Percentiles rank a stretch among this genome's conserved stretches.
These are phyloP conservation scores for Fusarium sp. DNA, from an alignment of 2,329 filamentous ascomycete genomes.

Conservation along the genomic window DNA sequence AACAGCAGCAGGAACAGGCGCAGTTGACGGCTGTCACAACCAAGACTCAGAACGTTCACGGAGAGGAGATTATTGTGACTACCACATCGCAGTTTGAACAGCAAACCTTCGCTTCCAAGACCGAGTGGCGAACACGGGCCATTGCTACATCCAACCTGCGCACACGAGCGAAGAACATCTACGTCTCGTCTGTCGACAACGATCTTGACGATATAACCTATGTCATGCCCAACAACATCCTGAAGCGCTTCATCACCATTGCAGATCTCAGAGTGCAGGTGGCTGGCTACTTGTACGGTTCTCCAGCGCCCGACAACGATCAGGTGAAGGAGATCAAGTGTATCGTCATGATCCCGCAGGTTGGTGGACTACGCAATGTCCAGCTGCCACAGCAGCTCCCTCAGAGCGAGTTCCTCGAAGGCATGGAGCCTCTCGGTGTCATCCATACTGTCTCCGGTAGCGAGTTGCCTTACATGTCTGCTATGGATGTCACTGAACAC, in stretches of 20 bases:
- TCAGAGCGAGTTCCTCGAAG: slow-evolving; percentile 88
- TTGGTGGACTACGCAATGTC: slow-evolving; percentile 91
- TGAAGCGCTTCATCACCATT: slow-evolving; percentile 98
- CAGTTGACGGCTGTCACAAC: slow-evolving; percentile 97
- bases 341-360: slow-evolving; percentile 97
- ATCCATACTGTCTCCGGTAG: slow-evolving; percentile 97
- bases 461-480: slow-evolving; percentile 96
- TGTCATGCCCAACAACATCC: slow-evolving; percentile 98
- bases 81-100: slow-evolving; percentile 98
- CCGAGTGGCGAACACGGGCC: slow-evolving; percentile 95
- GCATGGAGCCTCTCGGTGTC: slow-evolving; percentile 89
- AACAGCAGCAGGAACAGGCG: slow-evolving; percentile 96
- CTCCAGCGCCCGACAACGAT: slow-evolving; percentile 91
- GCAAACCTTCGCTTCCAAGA: slow-evolving; percentile 97
- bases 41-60: slow-evolving; percentile 96
- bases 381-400: slow-evolving; percentile 91
- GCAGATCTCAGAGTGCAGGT: slow-evolving; percentile 96
- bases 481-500: slow-evolving; percentile 93
- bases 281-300: slow-evolving; percentile 93
- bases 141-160: slow-evolving; percentile 96
- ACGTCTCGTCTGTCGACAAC: slow-evolving; percentile 95
- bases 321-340: slow-evolving; percentile 97
- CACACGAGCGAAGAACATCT: slow-evolving; percentile 96
- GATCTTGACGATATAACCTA: slow-evolving; percentile 93
- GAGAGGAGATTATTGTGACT: slow-evolving; percentile 97